A percentile compares a stretch with the other conserved stretches of the same genome.
These are phyloP conservation scores for Lomentospora prolificans DNA, from an alignment of 2,329 filamentous ascomycete genomes.

Conservation along the genomic window DNA sequence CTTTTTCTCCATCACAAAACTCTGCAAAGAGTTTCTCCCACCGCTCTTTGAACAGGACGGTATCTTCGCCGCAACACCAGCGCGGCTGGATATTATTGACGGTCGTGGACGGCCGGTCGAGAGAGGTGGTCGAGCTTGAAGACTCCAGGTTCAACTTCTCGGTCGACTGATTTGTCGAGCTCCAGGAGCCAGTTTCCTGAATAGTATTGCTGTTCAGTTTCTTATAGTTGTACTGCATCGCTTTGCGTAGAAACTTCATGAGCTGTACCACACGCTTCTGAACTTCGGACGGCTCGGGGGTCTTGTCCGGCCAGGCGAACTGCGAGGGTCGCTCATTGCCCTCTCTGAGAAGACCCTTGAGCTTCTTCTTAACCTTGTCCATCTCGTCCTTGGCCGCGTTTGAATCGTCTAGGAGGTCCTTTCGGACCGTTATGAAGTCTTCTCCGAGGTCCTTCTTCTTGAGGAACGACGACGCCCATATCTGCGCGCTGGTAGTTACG, in stretches of 20 bases:
- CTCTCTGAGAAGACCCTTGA: constrained; percentile 83
- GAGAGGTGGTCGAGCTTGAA: constrained; percentile 12
- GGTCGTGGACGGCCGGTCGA: constrained; percentile 44
- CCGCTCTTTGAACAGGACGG: constrained; percentile 86
- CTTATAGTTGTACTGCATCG: constrained; percentile 90
- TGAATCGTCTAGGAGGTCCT: constrained; percentile 91
- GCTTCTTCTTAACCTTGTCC: constrained; percentile 99
- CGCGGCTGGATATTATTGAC: constrained; percentile 56
- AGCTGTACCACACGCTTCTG: constrained; percentile 85
- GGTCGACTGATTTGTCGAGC: constrained; percentile 20
- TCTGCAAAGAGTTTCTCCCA: constrained; percentile 98
- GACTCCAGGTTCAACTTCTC: not conserved
- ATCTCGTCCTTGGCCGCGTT: constrained; percentile 98
- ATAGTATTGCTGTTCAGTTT: constrained; percentile 63
- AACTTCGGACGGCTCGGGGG: constrained; percentile 88
- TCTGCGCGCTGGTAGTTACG: constrained; percentile 92
- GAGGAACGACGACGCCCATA: constrained; percentile 85
- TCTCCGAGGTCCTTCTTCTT: constrained; percentile 75
- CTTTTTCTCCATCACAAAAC: constrained; percentile 94
- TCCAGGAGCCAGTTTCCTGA: constrained; percentile 50
- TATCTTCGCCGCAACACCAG: constrained; percentile 95
- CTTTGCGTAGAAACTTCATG: constrained; percentile 93
- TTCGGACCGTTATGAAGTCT: constrained; percentile 82
- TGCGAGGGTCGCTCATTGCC: constrained; percentile 90
- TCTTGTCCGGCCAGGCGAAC: constrained; percentile 95